These are phyloP conservation scores for Oryza glumipatula DNA, from an alignment of 176 grass and related monocot species.

Conservation along the genomic window DNA sequence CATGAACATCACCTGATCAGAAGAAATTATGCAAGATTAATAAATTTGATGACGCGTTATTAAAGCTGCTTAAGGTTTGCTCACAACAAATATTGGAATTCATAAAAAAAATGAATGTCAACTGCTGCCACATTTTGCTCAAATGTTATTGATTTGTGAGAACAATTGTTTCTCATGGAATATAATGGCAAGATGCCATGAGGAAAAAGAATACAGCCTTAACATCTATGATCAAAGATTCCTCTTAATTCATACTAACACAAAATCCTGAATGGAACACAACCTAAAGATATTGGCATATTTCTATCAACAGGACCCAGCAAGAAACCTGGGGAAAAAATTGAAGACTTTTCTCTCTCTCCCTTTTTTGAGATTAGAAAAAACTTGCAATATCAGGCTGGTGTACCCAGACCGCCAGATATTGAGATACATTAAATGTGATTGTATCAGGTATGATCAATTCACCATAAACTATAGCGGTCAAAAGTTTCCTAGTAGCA, in stretches of 20 bases:
- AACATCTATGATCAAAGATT: neutral
- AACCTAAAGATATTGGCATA: neutral
- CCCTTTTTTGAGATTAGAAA: neutral
- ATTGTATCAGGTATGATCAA: neutral
- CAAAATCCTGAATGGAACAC: neutral
- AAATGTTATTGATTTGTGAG: neutral
- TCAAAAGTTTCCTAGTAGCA: neutral
- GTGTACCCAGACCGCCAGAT: neutral
- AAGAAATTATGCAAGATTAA: constrained; percentile 33
- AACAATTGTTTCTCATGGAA: neutral
- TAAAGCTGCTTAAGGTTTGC: neutral
- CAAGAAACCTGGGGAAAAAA: neutral
- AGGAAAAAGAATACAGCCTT: neutral
- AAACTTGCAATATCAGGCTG: neutral
- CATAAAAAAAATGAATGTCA: neutral
- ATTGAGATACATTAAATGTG: neutral
- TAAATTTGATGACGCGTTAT: neutral
- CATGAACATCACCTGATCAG: constrained; percentile 73
- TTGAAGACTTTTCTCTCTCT: neutral
- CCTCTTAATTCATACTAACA: neutral
- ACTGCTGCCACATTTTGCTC: neutral
- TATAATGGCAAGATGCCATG: neutral
- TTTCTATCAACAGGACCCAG: neutral
- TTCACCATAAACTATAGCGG: neutral
- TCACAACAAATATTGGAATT: neutral